phyloP scores from a whole-genome alignment of 108 stramenopile genomes.

The Stephanodiscus triporus region DNA sequence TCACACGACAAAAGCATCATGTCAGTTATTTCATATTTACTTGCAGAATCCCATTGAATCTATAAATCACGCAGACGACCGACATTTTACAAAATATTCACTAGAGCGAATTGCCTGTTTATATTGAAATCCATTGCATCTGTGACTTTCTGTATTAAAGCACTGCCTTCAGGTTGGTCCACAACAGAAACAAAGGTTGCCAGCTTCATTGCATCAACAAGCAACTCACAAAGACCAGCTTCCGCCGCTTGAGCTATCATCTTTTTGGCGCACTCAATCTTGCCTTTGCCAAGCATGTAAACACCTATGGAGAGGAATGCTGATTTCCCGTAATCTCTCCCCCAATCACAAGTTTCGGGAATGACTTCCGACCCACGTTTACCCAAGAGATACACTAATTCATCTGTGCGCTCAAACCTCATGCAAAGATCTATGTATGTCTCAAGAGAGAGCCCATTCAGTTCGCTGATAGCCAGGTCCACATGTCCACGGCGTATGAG shows the following conservation, averaged over 20 bases:
- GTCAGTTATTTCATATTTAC: background rate
- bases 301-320: constrained; percentile 66
- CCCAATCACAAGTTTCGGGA: constrained; percentile 58
- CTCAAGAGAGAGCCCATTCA: constrained; percentile 75
- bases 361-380: constrained; percentile 57
- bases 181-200: constrained; percentile 25
- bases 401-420: constrained; percentile 62
- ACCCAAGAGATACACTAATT: constrained; percentile 64
- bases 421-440: constrained; percentile 73
- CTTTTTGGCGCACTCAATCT: constrained; percentile 44
- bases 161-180: constrained; percentile 29
- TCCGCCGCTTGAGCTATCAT: constrained; percentile 13
- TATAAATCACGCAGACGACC: too few species aligned
- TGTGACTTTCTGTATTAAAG: constrained; percentile 18
- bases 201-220: constrained; percentile 47
- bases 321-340: constrained; percentile 54
- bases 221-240: constrained; percentile 31
- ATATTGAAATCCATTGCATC: constrained; percentile 25
- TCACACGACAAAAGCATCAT: background rate
- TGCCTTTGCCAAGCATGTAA: constrained; percentile 69
- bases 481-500: constrained; percentile 73
- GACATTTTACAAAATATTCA: constrained; percentile 5
- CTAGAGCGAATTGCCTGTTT: constrained; percentile 13
- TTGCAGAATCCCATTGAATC: too few species aligned
- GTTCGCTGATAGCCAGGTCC: constrained; percentile 56